Evolutionary conservation across 2,329 filamentous ascomycete species (phyloP), one percentile per base, ranked within the genome.

Genomic region (Epichloe baconii): DNA sequence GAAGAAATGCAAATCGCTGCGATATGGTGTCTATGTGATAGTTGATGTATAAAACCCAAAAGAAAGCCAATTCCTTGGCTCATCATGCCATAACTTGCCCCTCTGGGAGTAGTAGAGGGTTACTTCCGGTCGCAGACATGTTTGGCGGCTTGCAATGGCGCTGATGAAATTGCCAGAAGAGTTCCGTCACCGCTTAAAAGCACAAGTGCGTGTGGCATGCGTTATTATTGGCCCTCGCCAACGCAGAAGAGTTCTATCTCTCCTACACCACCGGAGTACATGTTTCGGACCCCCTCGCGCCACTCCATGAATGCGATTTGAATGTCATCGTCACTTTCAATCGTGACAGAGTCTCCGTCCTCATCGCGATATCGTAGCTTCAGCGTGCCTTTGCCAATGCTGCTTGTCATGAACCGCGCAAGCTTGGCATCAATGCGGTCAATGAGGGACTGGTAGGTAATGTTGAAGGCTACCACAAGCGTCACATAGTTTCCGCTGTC

Each of bases 341-440:
- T 96, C 48, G 85, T 90, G 54, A 98, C 87, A 63, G 85, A 91
- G 62, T 97, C 93, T 47, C 87, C 87, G 58, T 98, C 93, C 62
- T 90, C 86, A 62, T 98, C 93, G 48, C 83, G 79, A 67, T 97
- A 98, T 55, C 89, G 86, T 51, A 98, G 73, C 68, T 89, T 88
- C 59, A 96, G 80, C 57, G 85, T 83, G 55, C 88, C 86, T 62
- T 81, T 85, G 59, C 83, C 83, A 61, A 96, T 90, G 49, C 86
- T 90, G 63, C 87, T 86, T 59, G 78, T 84, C 19, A 88, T 95
- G 60, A 90, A 90, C 51, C 88, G 82, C 53, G 86, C 86, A 52
- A 98, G 79, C 67, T 98, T 98, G 31, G 89, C 88, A 63, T 98
- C 93, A 60, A 98, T 96, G 11, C 93, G 86, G 64, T 97, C 93